A percentile compares a stretch with the other conserved stretches of the same genome.
Evolutionary conservation across 176 grass and related monocot species (phyloP).

Genomic region (Zea mays): Zm-B73-REFERENCE-NAM-5.0 NC_050099.1:50135501-50136000

Average conservation of each 20-base stretch:
- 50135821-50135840: conserved; percentile 12
- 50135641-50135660: conserved; percentile 28
- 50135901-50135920: conserved; percentile 92
- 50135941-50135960: conserved; percentile 93
- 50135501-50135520: neutral
- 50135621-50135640: conserved; percentile 25
- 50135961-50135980: conserved; percentile 80
- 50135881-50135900: conserved; percentile 82
- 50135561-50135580: conserved; percentile 23
- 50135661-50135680: conserved; percentile 98
- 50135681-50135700: conserved; percentile 87
- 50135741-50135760: conserved; percentile 56
- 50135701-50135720: conserved; percentile 83
- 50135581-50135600: conserved; percentile 4
- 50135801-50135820: neutral
- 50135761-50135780: conserved; percentile 42
- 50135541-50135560: conserved; percentile 32
- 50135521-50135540: conserved; percentile 24
- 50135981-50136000: conserved; percentile 20
- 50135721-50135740: conserved; percentile 35
- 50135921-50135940: conserved; percentile 95
- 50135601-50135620: conserved; percentile 15
- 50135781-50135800: conserved; percentile 28
- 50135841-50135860: conserved; percentile 62
- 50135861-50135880: conserved; percentile 88